phyloP scores from a whole-genome alignment of 106 monocot genomes.

The Acanthochlamys bracteata region DNA sequence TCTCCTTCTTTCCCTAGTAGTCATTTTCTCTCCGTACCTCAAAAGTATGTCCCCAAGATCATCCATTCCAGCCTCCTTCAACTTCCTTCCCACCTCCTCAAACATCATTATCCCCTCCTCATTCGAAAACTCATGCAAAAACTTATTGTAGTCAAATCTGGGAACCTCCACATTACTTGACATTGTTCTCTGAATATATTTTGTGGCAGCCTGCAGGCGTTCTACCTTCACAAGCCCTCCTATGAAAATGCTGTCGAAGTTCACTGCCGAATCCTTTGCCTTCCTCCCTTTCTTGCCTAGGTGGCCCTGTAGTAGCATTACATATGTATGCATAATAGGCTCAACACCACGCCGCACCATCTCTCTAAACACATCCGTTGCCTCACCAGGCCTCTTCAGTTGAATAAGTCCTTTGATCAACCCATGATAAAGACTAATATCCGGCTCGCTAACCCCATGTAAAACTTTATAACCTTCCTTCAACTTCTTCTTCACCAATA shows the following conservation, averaged over 20 bases:
- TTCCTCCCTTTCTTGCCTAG: slow-evolving; percentile 80
- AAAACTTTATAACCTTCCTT: slow-evolving; percentile 41
- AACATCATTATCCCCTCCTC: slow-evolving; percentile 80
- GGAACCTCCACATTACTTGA: slow-evolving; percentile 48
- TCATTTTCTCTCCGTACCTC: slow-evolving; percentile 81
- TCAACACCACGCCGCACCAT: slow-evolving; percentile 55
- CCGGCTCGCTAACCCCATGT: slow-evolving; percentile 13
- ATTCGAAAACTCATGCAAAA: slow-evolving; percentile 66
- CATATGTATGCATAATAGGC: slow-evolving; percentile 84
- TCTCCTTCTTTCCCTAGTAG: slow-evolving; percentile 73
- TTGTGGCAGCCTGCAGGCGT: slow-evolving; percentile 47
- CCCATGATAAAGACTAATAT: slow-evolving; percentile 52
- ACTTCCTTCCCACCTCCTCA: slow-evolving; percentile 59
- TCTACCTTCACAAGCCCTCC: slow-evolving; percentile 76
- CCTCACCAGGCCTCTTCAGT: slow-evolving; percentile 39
- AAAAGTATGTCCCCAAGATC: slow-evolving; percentile 71
- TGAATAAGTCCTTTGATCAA: slow-evolving; percentile 77
- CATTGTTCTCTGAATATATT: slow-evolving; percentile 77
- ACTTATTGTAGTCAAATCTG: slow-evolving; percentile 70
- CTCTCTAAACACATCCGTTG: slow-evolving; percentile 72
- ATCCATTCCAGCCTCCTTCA: slow-evolving; percentile 55
- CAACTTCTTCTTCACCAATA: slow-evolving; percentile 42
- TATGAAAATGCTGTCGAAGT: slow-evolving; percentile 72
- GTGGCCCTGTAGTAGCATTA: slow-evolving; percentile 88
- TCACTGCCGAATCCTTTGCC: slow-evolving; percentile 47